These are phyloP conservation scores for Neofusicoccum ribis DNA, from an alignment of 2,329 filamentous ascomycete species.

Conservation along the genomic window DNA sequence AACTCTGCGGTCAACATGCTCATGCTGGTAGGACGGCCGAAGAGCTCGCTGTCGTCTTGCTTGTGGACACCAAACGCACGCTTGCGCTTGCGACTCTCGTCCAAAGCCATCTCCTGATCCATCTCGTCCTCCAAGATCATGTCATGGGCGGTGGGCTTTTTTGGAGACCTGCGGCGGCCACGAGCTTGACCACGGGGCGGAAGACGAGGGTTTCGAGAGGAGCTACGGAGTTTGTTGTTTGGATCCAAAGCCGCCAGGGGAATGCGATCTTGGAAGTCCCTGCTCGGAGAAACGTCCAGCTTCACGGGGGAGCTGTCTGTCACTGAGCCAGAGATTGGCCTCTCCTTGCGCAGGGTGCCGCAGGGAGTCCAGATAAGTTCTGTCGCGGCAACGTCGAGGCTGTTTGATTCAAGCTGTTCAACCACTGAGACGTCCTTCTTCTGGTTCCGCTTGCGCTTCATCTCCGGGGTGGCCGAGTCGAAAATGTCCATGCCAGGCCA, in stretches of 20 bases:
- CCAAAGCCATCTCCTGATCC: conserved; percentile 35
- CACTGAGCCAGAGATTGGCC: conserved; percentile 47
- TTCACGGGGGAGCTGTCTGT: conserved; percentile 40
- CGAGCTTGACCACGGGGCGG: conserved; percentile 21
- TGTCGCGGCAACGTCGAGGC: conserved; percentile 61
- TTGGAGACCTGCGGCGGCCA: neutral
- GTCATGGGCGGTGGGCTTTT: conserved; percentile 4
- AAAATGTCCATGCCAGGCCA: conserved; percentile 82
- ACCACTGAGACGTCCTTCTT: conserved; percentile 74
- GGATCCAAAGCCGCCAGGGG: conserved; percentile 34
- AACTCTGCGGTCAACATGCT: conserved; percentile 38
- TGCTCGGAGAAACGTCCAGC: conserved; percentile 32
- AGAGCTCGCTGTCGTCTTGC: conserved; percentile 38
- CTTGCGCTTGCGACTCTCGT: conserved; percentile 35
- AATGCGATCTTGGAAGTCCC: conserved; percentile 27
- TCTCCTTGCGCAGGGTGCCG: conserved; percentile 44
- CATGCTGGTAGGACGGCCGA: conserved; percentile 34
- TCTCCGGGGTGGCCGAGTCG: conserved; percentile 72
- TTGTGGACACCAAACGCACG: conserved; percentile 43
- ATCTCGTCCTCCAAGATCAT: conserved; percentile 28
- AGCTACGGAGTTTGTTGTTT: conserved; percentile 24
- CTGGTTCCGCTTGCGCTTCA: conserved; percentile 75
- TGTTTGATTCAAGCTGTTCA: conserved; percentile 64
- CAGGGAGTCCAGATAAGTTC: conserved; percentile 63
- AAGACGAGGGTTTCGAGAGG: neutral